Evolutionary conservation across 140 eudicot genomes (phyloP).

Genomic region (Oenanthe javanica): DNA sequence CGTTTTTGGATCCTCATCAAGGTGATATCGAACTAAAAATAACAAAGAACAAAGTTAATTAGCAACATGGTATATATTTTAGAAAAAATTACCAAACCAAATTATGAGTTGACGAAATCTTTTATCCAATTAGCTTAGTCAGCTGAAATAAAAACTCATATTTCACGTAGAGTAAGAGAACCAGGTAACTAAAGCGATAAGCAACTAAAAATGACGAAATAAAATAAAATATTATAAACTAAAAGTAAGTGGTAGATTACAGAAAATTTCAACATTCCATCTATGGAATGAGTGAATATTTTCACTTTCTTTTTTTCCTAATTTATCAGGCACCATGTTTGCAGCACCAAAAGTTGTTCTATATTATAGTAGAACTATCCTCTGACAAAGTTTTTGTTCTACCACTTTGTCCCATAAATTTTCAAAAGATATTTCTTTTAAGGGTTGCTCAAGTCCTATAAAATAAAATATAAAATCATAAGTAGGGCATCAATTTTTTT

Average conservation of each 20-base stretch:
- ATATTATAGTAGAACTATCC: background rate
- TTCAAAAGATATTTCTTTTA: background rate
- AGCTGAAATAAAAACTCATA: background rate
- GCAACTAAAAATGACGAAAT: slow-evolving; percentile 26
- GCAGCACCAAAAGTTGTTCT: background rate
- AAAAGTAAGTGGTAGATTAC: background rate
- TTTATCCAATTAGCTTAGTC: background rate
- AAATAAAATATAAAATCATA: background rate
- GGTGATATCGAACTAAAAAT: slow-evolving; percentile 80
- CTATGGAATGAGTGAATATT: background rate
- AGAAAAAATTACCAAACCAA: background rate
- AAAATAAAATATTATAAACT: background rate
- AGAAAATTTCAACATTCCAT: background rate
- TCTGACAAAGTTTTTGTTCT: too few species aligned
- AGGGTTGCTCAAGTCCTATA: background rate
- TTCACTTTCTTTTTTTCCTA: background rate
- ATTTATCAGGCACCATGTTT: background rate
- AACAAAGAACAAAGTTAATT: slow-evolving; percentile 12
- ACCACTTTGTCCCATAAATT: background rate
- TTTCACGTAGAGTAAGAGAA: background rate
- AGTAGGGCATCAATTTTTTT: background rate
- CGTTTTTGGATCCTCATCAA: slow-evolving; percentile 94
- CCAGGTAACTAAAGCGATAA: slow-evolving; percentile 35
- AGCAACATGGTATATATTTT: background rate
- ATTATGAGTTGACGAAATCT: background rate